These are phyloP conservation scores for Apiospora koreana DNA, from an alignment of 2,329 filamentous ascomycete species.

Conservation along the genomic window DNA sequence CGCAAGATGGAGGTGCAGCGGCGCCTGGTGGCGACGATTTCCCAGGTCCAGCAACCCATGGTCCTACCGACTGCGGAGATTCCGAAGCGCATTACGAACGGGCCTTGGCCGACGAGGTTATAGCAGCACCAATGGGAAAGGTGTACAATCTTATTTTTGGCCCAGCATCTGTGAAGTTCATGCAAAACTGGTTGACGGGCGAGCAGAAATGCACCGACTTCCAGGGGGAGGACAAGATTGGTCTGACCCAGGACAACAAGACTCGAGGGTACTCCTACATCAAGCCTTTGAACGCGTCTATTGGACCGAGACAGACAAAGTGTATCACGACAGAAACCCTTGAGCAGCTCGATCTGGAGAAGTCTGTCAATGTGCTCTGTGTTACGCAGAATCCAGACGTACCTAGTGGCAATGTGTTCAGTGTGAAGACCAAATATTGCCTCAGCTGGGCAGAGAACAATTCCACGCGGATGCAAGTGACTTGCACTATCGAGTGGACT, in stretches of 20 bases:
- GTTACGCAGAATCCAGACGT: conserved; percentile 92
- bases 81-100: conserved; percentile 79
- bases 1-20: conserved; percentile 47
- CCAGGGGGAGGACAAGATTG: conserved; percentile 82
- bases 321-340: conserved; percentile 85
- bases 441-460: conserved; percentile 90
- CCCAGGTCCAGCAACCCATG: conserved; percentile 80
- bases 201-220: conserved; percentile 92
- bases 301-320: conserved; percentile 93
- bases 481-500: conserved; percentile 90
- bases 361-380: conserved; percentile 78
- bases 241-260: conserved; percentile 73
- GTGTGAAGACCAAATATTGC: conserved; percentile 91
- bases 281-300: conserved; percentile 80
- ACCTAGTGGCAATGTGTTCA: conserved; percentile 88
- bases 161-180: conserved; percentile 74
- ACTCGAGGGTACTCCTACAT: conserved; percentile 81
- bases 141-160: conserved; percentile 90
- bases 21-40: conserved; percentile 62
- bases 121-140: conserved; percentile 87
- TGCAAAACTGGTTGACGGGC: conserved; percentile 81
- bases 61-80: conserved; percentile 84
- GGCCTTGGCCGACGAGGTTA: conserved; percentile 79
- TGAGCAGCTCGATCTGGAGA: conserved; percentile 85
- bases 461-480: conserved; percentile 81